Base-by-base conservation (phyloP, 768 basidiomycete species). In the Suillus paluster region DNA sequence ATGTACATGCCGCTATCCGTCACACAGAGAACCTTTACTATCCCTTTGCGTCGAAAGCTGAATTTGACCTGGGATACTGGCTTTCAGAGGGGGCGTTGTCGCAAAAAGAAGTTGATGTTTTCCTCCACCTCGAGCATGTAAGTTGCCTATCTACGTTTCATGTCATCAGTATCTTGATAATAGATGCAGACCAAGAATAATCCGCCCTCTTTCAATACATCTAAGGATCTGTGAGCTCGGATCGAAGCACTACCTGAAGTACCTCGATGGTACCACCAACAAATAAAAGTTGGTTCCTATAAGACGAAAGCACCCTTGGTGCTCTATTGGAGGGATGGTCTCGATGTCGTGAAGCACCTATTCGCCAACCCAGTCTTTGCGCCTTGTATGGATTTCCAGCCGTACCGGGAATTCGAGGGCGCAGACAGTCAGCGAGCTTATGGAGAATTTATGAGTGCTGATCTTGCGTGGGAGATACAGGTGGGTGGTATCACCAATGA, bases 51-150 rank as follows among this genome's bases (percentile, higher is more conserved):
- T 60, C 46, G 0, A 34, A 48, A 8, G 38, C 23, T 1, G 58
- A 65, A 9, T 65, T 58, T 39, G 58, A 63, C 10, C 54, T 65
- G 0, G 62, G 46, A 9, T 19, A 57, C 23, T 63, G 62, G 64
- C 58, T 65, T 2, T 49, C 53, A 9, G n/a, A 25, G 10, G 36
- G 50, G 11, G n/a, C 23, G 0, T 38, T 56, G 34, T 63, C 52
- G 8, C 57, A 59, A n/a, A 52, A 61, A 11, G 45, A 64, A 15
- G 58, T 63, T 8, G 17, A 64, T 30, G 1, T 1, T 2, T 64
- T 53, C 36, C 33, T 62, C 3, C 64, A 25, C 4, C 27, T 63
- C 5, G 5, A 54, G 3, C 34, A 27, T n/a, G 38, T 63, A 45
- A 45, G 44, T 45, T 23, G 0, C 12, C 44, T 0, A 45, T 45